Evolutionary conservation across 768 basidiomycete species (phyloP).

Genomic region (Lactarius vividus): DNA sequence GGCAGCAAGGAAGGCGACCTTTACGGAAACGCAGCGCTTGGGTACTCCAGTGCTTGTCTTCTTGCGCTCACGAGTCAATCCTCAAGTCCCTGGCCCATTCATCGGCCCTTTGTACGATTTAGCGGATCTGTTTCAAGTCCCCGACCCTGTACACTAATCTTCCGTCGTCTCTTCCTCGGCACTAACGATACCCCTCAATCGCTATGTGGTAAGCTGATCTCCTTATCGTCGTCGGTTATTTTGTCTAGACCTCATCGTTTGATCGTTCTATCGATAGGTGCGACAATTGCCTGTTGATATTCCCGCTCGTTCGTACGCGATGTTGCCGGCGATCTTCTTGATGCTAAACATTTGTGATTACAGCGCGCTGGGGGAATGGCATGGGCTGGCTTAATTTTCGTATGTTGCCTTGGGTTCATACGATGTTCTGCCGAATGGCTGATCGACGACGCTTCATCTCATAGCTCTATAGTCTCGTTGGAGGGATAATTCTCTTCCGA

Average conservation of each 20-base stretch:
- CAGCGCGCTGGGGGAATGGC: constrained; percentile 72
- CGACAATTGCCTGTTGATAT: constrained; percentile 73
- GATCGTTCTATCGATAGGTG: constrained; percentile 47
- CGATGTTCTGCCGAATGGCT: constrained; percentile 7
- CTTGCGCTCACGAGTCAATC: background rate
- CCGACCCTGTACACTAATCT: background rate
- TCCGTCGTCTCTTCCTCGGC: constrained; percentile 8
- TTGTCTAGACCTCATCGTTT: background rate
- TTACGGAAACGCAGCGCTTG: constrained; percentile 11
- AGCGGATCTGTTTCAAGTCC: constrained; percentile 3
- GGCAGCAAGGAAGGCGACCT: constrained; percentile 13
- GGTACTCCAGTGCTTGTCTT: background rate
- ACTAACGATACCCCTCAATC: constrained; percentile 17
- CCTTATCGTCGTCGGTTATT: background rate
- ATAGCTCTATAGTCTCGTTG: constrained; percentile 64
- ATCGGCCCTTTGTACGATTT: constrained; percentile 13
- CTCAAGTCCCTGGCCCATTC: constrained; percentile 6
- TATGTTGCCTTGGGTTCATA: constrained; percentile 34
- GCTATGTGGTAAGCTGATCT: constrained; percentile 25
- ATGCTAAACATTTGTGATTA: constrained; percentile 24
- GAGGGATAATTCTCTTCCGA: constrained; percentile 60
- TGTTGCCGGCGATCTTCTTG: constrained; percentile 12
- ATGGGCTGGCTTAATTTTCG: constrained; percentile 62
- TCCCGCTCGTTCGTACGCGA: constrained; percentile 57
- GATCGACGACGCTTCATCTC: constrained; percentile 20